A percentile compares a stretch with the other conserved stretches of the same genome.
Evolutionary conservation across 176 grass and related monocot species (phyloP).

Genomic region (Metroxylon sagu): DNA sequence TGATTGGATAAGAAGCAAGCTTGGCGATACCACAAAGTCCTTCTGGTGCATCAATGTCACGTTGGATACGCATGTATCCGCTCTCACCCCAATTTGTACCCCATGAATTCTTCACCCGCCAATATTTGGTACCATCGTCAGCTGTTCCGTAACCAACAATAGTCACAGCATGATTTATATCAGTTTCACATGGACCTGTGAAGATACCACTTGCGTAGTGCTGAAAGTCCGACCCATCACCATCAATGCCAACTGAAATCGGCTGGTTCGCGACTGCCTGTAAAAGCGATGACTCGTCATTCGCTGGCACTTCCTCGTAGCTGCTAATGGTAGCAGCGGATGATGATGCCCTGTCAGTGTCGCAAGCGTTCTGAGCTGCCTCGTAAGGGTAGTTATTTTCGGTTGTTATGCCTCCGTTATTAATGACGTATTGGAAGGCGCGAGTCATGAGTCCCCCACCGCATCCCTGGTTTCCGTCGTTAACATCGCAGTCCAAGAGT

Average conservation of each 20-base stretch:
- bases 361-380: slow-evolving; percentile 17
- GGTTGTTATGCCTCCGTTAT: slow-evolving; percentile 41
- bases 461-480: slow-evolving; percentile 25
- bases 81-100: slow-evolving; percentile 44
- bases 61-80: slow-evolving; percentile 50
- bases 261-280: slow-evolving; percentile 41
- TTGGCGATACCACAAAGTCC: slow-evolving; percentile 54
- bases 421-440: slow-evolving; percentile 38
- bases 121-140: slow-evolving; percentile 25
- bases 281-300: slow-evolving; percentile 34
- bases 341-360: slow-evolving; percentile 17
- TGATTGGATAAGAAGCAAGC: slow-evolving; percentile 31
- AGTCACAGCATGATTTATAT: slow-evolving; percentile 51
- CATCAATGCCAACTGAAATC: slow-evolving; percentile 41
- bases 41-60: slow-evolving; percentile 7
- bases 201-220: slow-evolving; percentile 53
- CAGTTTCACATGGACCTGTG: slow-evolving; percentile 36
- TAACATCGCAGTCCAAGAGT: slow-evolving; percentile 53
- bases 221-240: slow-evolving; percentile 30
- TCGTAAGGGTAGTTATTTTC: slow-evolving; percentile 54
- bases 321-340: slow-evolving; percentile 26
- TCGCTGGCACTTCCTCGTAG: slow-evolving; percentile 35
- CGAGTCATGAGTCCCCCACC: slow-evolving; percentile 35
- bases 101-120: slow-evolving; percentile 75
- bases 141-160: slow-evolving; percentile 48